phyloP scores from a whole-genome alignment of 2,329 filamentous ascomycete species.

The Sarocladium brachiariae region DNA sequence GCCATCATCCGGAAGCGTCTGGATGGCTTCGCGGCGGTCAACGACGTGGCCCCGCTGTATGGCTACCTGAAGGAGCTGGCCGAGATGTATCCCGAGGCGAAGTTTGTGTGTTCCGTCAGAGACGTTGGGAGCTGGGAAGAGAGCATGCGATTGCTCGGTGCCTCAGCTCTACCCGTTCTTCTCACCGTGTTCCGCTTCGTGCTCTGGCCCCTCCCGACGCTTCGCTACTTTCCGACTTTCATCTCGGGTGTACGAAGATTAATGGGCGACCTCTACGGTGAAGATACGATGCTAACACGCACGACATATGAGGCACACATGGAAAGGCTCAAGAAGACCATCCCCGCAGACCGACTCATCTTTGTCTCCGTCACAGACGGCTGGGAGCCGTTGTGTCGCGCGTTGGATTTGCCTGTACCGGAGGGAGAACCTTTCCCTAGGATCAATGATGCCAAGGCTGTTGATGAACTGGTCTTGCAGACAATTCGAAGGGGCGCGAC shows the following conservation, averaged over 20 bases:
- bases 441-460: constrained; percentile 11
- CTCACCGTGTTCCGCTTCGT: constrained; percentile 13
- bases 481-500: not conserved
- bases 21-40: constrained; percentile 7
- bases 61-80: constrained; percentile 8
- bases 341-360: not conserved
- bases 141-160: constrained; percentile 12
- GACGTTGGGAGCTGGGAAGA: constrained; percentile 15
- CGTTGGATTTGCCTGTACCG: constrained; percentile 5
- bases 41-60: not conserved
- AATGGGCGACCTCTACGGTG: constrained; percentile 10
- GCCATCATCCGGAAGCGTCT: not conserved
- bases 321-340: constrained; percentile 1
- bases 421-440: constrained; percentile 9
- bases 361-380: constrained; percentile 3
- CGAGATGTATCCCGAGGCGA: constrained; percentile 16
- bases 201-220: constrained; percentile 14
- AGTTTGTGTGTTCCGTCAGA: constrained; percentile 17
- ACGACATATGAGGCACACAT: constrained; percentile 11
- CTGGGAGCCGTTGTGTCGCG: constrained; percentile 7
- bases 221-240: constrained; percentile 14
- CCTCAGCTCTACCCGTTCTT: not conserved
- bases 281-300: constrained; percentile 7
- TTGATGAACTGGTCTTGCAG: constrained; percentile 1
- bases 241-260: constrained; percentile 11